Evolutionary conservation across 306 rosid genomes (phyloP), one percentile per base, ranked within the genome.

Genomic region (Sicyos edulis): DNA sequence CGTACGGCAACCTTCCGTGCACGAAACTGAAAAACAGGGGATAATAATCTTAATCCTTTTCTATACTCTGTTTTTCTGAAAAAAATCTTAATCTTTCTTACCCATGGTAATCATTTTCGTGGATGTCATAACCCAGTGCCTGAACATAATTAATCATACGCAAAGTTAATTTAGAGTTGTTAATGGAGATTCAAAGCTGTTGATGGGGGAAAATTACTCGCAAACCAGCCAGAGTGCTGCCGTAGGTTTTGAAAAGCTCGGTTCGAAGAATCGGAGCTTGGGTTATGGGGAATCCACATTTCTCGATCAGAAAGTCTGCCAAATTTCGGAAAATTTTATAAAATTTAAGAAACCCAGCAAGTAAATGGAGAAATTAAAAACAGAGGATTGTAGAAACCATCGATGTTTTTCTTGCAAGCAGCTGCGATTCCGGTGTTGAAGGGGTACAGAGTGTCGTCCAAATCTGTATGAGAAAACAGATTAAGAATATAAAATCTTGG

Each of bases 191-290:
- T 49, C 2, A 3, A 7, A 70, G 2, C 16, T n/a, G 2, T 73
- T 11, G 45, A 24, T n/a, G 54, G 32, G 6, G 15, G 29, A 3
- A 2, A 75, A 37, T 68, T 75, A 85, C 98, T 64, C 97, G 82
- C 40, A 90, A 86, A 57, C 98, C 96, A 54, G 96, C 96, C 47
- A 93, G 96, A 26, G 98, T 80, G 84, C 98, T 88, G 75, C 97
- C 98, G 79, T 88, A 85, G 37, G 81, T 87, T 77, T 85, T 93
- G 83, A 93, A 93, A 37, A 93, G 91, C 72, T 93, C 83, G 17
- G 80, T 84, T 7, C 97, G 80, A 20, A 86, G 92, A n/a, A 77
- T 66, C 0, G 85, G 70, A 5, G 98, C 96, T 81, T 86, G 71
- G 74, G 72, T 61, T 44, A 77, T 82, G 22, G 86, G 72, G 78